These are phyloP conservation scores for Lecanosticta acicola DNA, from an alignment of 2,329 filamentous ascomycete genomes.

Conservation along the genomic window DNA sequence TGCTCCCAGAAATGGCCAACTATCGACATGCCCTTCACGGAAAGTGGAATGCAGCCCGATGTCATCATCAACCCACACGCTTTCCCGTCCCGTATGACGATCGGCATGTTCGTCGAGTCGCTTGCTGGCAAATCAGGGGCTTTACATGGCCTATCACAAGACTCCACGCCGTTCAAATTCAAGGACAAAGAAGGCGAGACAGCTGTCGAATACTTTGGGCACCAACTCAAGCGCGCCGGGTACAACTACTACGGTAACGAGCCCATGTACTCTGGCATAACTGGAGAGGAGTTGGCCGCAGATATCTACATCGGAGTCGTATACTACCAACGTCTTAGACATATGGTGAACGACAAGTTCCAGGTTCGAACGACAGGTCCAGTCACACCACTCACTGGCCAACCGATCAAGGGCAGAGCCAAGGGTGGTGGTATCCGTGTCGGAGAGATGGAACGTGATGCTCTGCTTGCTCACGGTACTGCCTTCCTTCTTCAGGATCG, in stretches of 20 bases:
- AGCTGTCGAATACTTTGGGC: slow-evolving; percentile 88
- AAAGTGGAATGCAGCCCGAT: slow-evolving; percentile 93
- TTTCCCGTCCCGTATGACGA: slow-evolving; percentile 99
- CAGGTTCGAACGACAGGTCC: slow-evolving; percentile 95
- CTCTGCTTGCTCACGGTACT: slow-evolving; percentile 87
- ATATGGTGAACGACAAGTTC: slow-evolving; percentile 99
- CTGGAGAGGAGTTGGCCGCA: slow-evolving; percentile 83
- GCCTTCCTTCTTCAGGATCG: slow-evolving; percentile 93
- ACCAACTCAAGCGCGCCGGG: slow-evolving; percentile 89
- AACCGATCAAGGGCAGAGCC: slow-evolving; percentile 94
- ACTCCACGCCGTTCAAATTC: slow-evolving; percentile 92
- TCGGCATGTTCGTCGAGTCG: slow-evolving; percentile 98
- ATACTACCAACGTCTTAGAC: slow-evolving; percentile 94
- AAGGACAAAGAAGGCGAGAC: slow-evolving; percentile 72
- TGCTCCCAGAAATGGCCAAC: slow-evolving; percentile 92
- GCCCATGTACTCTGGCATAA: slow-evolving; percentile 97
- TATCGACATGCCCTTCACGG: slow-evolving; percentile 92
- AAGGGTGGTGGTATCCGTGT: slow-evolving; percentile 98
- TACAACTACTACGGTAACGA: slow-evolving; percentile 99
- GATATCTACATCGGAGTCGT: slow-evolving; percentile 97
- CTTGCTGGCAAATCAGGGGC: slow-evolving; percentile 92
- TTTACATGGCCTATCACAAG: slow-evolving; percentile 90
- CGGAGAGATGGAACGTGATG: slow-evolving; percentile 98
- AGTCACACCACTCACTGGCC: slow-evolving; percentile 81
- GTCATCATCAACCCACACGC: slow-evolving; percentile 99